phyloP scores from a whole-genome alignment of 2,329 filamentous ascomycete genomes.

The Phialemoniopsis sp. region DNA sequence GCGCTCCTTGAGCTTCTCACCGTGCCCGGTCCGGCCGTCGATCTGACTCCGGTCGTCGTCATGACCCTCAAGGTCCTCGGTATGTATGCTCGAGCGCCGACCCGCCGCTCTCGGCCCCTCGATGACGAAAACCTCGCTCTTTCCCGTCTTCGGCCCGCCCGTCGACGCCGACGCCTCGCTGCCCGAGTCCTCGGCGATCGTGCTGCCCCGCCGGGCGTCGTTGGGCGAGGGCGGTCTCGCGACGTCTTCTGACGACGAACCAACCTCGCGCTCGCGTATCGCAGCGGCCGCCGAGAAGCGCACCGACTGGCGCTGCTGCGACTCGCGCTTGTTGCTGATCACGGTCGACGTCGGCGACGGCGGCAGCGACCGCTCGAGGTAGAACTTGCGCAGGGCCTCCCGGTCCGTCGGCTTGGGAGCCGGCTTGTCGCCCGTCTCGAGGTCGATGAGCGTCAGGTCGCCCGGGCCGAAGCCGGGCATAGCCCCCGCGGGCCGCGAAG shows the following conservation, averaged over 20 bases:
- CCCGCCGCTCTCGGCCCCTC: constrained; percentile 19
- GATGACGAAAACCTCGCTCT: constrained; percentile 30
- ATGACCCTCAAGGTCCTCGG: constrained; percentile 13
- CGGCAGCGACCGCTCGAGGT: too few relatives aligned
- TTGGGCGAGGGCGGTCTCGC: neutral
- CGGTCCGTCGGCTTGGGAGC: constrained; percentile 1
- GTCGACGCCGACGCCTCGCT: constrained; percentile 9
- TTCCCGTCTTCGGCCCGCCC: constrained; percentile 11
- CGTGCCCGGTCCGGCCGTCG: constrained; percentile 11
- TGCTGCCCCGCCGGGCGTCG: constrained; percentile 1
- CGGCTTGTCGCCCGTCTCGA: constrained; percentile 19
- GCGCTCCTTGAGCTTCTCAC: neutral
- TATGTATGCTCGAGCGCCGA: constrained; percentile 13
- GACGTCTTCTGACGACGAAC: too few relatives aligned
- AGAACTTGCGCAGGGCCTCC: neutral
- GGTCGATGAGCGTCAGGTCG: constrained; percentile 30
- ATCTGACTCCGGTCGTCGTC: constrained; percentile 15
- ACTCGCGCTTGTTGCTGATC: neutral
- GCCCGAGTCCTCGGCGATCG: constrained; percentile 13
- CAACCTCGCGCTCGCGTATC: too few relatives aligned
- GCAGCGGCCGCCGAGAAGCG: too few relatives aligned
- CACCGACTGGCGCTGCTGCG: too few relatives aligned
- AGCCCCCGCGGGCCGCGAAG: constrained; percentile 6
- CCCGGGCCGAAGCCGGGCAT: constrained; percentile 28
- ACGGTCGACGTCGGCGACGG: constrained; percentile 2